These are phyloP conservation scores for Xylaria sp. DNA, from an alignment of 2,329 filamentous ascomycete species.

Conservation along the genomic window DNA sequence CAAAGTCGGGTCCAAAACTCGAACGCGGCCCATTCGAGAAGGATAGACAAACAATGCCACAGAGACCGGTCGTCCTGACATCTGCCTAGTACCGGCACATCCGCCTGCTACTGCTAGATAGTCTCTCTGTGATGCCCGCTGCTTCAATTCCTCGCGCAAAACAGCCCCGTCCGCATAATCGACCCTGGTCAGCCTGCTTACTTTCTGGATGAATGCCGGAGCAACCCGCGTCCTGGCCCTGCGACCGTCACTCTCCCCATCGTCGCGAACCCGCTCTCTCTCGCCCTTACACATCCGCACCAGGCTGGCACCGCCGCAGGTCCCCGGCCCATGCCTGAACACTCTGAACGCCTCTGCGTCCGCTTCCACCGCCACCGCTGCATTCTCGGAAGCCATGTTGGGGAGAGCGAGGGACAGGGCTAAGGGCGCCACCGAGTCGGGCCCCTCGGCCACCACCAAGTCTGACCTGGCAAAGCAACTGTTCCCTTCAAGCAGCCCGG, in stretches of 20 bases:
- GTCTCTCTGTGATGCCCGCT: neutral
- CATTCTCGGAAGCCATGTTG: conserved; percentile 44
- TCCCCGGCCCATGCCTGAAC: conserved; percentile 34
- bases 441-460: conserved; percentile 45
- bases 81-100: neutral
- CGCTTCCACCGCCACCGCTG: neutral
- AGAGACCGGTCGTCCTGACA: neutral
- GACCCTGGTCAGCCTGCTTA: neutral
- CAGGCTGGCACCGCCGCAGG: conserved; percentile 24
- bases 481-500: conserved; percentile 68
- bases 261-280: conserved; percentile 18
- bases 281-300: conserved; percentile 20
- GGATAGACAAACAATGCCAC: neutral
- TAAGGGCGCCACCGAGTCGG: conserved; percentile 54
- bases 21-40: neutral
- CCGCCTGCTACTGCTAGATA: neutral
- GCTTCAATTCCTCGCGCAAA: neutral
- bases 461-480: conserved; percentile 60
- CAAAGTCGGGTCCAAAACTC: neutral
- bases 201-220: conserved; percentile 38
- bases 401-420: conserved; percentile 45
- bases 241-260: conserved; percentile 26
- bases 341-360: conserved; percentile 7
- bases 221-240: conserved; percentile 33
- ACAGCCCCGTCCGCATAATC: neutral